Percentiles rank a stretch among this genome's conserved stretches.
Evolutionary conservation across 177 flowering plant species (phyloP).

Genomic region (Vitis hybrid): DNA sequence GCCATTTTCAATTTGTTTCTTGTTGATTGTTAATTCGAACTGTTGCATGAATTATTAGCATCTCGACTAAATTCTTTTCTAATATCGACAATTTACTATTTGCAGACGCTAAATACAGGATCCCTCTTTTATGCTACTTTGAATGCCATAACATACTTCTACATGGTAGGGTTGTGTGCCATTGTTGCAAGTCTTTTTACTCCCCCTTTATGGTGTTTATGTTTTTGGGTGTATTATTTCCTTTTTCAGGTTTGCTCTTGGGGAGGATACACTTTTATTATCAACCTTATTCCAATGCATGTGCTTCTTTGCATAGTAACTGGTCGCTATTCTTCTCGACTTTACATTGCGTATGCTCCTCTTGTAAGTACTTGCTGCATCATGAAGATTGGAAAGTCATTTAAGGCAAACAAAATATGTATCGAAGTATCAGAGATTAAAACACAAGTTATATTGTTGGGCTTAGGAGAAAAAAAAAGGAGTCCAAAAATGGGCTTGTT

Average conservation of each 20-base stretch:
- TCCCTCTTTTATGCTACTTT: slow-evolving; percentile 97
- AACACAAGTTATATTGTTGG: neutral
- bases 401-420: neutral
- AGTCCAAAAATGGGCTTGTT: neutral
- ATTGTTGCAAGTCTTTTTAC: slow-evolving; percentile 6
- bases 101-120: slow-evolving; percentile 97
- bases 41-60: too few species aligned
- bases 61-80: neutral
- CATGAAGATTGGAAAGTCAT: neutral
- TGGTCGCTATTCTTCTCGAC: slow-evolving; percentile 92
- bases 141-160: slow-evolving; percentile 89
- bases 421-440: neutral
- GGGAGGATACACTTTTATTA: slow-evolving; percentile 99
- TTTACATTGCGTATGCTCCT: slow-evolving; percentile 96
- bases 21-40: neutral
- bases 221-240: slow-evolving; percentile 11
- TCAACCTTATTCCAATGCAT: slow-evolving; percentile 99
- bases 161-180: slow-evolving; percentile 67
- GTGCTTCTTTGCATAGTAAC: slow-evolving; percentile 95
- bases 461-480: neutral
- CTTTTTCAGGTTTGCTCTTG: slow-evolving; percentile 91
- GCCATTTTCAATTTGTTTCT: slow-evolving; percentile 3
- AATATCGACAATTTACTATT: slow-evolving; percentile 9
- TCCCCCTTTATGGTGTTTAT: slow-evolving; percentile 9
- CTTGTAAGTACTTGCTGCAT: slow-evolving; percentile 60